Percentiles rank a stretch among this genome's conserved stretches.
Evolutionary conservation across 1,284 basidiomycete genomes (phyloP).

Genomic region (Xerocomus nothofagi): DNA sequence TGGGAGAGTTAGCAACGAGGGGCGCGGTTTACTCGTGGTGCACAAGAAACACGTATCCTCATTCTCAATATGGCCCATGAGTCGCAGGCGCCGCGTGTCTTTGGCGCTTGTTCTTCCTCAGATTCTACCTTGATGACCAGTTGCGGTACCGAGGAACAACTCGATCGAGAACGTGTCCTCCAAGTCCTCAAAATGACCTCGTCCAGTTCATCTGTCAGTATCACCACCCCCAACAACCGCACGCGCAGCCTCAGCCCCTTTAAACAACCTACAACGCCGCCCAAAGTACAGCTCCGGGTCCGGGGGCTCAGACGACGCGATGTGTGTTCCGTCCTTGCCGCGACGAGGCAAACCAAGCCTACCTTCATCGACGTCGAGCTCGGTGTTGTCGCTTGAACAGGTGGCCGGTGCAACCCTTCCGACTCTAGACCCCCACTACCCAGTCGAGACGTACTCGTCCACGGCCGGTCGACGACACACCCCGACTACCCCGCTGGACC

Average conservation of each 20-base stretch:
- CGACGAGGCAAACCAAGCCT: constrained; percentile 25
- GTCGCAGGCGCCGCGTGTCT: no score
- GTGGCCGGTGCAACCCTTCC: constrained; percentile 41
- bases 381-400: constrained; percentile 41
- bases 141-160: constrained; percentile 60
- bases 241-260: constrained; percentile 32
- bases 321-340: constrained; percentile 30
- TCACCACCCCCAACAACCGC: constrained; percentile 13
- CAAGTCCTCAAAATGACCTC: constrained; percentile 57
- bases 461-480: constrained; percentile 1
- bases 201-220: constrained; percentile 25
- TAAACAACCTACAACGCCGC: constrained; percentile 37
- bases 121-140: no score
- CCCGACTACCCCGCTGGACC: background rate
- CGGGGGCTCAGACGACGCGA: constrained; percentile 37
- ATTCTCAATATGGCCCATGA: no score
- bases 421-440: constrained; percentile 24
- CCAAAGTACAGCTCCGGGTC: constrained; percentile 16
- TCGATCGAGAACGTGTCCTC: constrained; percentile 69
- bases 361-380: constrained; percentile 33
- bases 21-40: no score
- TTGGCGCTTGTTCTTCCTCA: no score
- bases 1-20: no score
- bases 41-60: no score
- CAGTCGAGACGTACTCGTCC: constrained; percentile 13